phyloP scores from a whole-genome alignment of 768 basidiomycete species.

The Amanita exitialis region DNA sequence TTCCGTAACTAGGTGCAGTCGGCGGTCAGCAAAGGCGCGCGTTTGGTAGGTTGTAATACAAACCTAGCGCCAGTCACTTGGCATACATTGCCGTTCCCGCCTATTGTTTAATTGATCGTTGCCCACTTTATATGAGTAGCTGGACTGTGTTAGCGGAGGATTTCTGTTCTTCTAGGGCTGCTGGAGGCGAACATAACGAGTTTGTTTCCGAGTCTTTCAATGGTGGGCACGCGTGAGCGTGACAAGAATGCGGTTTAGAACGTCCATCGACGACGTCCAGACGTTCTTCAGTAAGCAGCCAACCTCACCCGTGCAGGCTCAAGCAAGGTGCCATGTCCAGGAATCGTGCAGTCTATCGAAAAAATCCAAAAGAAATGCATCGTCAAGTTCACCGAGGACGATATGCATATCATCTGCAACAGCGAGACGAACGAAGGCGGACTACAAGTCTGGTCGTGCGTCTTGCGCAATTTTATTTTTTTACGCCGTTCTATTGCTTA shows the following conservation, averaged over 20 bases:
- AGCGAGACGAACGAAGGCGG: slow-evolving; percentile 73
- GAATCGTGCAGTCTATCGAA: slow-evolving; percentile 72
- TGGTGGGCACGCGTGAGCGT: too few species aligned
- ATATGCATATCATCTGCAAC: slow-evolving; percentile 79
- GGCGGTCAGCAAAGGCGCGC: too few species aligned
- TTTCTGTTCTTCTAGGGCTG: too few species aligned
- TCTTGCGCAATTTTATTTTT: slow-evolving; percentile 1
- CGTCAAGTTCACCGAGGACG: slow-evolving; percentile 64
- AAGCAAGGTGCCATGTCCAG: slow-evolving; percentile 24
- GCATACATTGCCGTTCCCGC: too few species aligned
- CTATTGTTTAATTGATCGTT: too few species aligned
- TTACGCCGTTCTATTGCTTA: not conserved
- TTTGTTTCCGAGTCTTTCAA: too few species aligned
- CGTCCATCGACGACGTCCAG: slow-evolving; percentile 45
- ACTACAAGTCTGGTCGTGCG: slow-evolving; percentile 72
- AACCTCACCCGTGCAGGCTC: not conserved
- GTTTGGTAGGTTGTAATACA: too few species aligned
- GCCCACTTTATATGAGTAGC: too few species aligned
- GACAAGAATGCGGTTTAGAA: slow-evolving; percentile 49
- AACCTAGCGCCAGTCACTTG: too few species aligned
- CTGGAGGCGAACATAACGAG: too few species aligned
- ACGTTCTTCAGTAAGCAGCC: slow-evolving; percentile 41
- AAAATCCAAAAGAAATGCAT: slow-evolving; percentile 80
- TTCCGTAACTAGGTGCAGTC: too few species aligned
- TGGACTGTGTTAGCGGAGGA: too few species aligned